Base-by-base conservation (phyloP, 2,329 filamentous ascomycete species). In the Purpureocillium takamizusanense region DNA sequence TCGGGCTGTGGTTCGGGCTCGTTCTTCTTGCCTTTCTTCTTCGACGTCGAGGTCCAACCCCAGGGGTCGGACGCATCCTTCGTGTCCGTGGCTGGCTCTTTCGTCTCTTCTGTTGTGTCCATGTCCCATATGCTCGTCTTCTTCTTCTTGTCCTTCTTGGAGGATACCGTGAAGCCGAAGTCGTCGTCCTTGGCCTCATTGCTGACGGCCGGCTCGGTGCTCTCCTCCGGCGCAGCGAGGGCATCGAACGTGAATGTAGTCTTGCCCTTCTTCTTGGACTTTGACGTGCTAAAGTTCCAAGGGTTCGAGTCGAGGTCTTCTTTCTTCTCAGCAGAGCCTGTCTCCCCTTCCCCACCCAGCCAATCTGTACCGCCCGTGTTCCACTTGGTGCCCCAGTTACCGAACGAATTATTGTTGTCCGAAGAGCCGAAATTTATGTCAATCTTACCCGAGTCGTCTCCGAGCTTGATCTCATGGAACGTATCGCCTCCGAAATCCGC, bases 401-500 rank as follows among this genome's bases (percentile, higher is more conserved):
- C 70, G 48, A 83, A 70, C 31, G 51, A 43, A 30, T 57, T 52
- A 46, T 72, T 72, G 11, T 53, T 53, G 29, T 65, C 63, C 17
- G 63, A 60, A n/a, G 63, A 55, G 36, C 70, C 71, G 48, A 78
- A 70, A 42, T 66, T 71, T 12, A 78, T 52, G 44, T 79, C 74
- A 6, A 78, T 53, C 39, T 75, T 73, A 2, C 76, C 67, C 18
- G 61, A 53, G 40, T 81, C 78, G 46, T 79, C 72, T n/a, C 56
- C 55, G 18, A 86, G 59, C 50, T 77, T 83, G 46, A 87, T 77
- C 21, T 86, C 80, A 33, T 83, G 70, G 47, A 86, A 85, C 6
- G 56, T 47, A 36, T 60, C 58, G n/a, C 69, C 61, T 40, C 74
- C 71, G 32, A 69, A 61, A 35, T 67, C 68, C 16, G 53, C 49